A percentile compares a stretch with the other conserved stretches of the same genome.
Evolutionary conservation across 164 flowering plant species (phyloP).

Genomic region (Dillenia suffruticosa): DNA sequence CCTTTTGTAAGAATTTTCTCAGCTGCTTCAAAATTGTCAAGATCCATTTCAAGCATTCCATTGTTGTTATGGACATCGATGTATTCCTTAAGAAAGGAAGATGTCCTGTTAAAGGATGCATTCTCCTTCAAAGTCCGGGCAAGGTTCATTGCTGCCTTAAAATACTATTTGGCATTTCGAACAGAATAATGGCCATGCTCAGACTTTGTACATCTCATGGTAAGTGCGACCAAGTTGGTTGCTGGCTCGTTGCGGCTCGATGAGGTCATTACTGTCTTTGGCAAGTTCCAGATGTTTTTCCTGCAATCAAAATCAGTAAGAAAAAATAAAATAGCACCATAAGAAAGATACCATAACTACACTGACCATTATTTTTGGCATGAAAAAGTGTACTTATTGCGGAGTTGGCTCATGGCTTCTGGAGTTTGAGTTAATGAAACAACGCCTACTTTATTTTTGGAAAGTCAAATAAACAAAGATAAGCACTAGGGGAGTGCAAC

Average conservation of each 20-base stretch:
- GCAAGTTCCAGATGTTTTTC: conserved; percentile 89
- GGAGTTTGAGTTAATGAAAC: too few relatives aligned
- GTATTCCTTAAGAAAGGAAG: conserved; percentile 67
- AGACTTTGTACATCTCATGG: conserved; percentile 67
- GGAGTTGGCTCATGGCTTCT: too few relatives aligned
- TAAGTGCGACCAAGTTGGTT: conserved; percentile 97
- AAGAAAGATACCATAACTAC: not conserved
- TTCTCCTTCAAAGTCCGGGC: conserved; percentile 61
- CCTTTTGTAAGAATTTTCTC: conserved; percentile 55
- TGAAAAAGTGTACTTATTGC: too few relatives aligned
- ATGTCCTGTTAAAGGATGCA: conserved; percentile 26
- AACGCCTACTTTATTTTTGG: too few relatives aligned
- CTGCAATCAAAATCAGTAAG: conserved; percentile 32
- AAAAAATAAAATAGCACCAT: not conserved
- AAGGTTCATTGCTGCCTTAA: conserved; percentile 71
- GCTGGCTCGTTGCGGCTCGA: conserved; percentile 92
- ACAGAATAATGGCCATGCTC: conserved; percentile 61
- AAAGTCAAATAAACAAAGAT: too few relatives aligned
- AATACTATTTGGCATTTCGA: conserved; percentile 82
- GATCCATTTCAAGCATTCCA: conserved; percentile 94
- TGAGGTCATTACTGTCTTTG: conserved; percentile 54
- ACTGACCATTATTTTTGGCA: too few relatives aligned
- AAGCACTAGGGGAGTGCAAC: too few relatives aligned
- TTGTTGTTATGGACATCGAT: conserved; percentile 90
- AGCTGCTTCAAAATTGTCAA: conserved; percentile 82